Percentiles rank a stretch among this genome's conserved stretches.
These are phyloP conservation scores for Chrysopogon serrulatus DNA, from an alignment of 176 grass and related monocot genomes.

Conservation along the genomic window DNA sequence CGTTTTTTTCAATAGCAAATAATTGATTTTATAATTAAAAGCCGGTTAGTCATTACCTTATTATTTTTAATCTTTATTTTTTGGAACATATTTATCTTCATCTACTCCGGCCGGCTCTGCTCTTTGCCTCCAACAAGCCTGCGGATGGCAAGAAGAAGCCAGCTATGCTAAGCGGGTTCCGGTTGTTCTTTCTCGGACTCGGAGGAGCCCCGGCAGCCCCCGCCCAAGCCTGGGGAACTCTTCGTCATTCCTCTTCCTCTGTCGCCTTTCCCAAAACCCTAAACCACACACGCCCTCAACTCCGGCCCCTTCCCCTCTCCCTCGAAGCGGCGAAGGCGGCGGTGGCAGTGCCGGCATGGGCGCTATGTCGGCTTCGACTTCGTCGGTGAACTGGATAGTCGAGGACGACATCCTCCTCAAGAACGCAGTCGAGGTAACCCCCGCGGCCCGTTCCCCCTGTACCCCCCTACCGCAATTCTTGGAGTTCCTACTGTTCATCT, in stretches of 20 bases:
- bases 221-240: not conserved
- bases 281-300: conserved; percentile 20
- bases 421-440: conserved; percentile 68
- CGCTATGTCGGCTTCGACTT: conserved; percentile 41
- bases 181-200: no score
- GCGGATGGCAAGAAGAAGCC: no score
- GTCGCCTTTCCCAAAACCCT: conserved; percentile 27
- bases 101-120: no score
- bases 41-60: no score
- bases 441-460: not conserved
- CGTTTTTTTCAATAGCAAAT: no score
- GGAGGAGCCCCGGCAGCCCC: not conserved
- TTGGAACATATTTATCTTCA: no score
- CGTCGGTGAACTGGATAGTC: conserved; percentile 51
- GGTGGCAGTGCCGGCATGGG: conserved; percentile 38
- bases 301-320: not conserved
- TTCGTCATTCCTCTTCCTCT: not conserved
- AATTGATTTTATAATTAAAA: no score
- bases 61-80: no score
- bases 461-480: not conserved
- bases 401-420: conserved; percentile 81
- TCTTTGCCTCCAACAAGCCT: no score
- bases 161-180: no score
- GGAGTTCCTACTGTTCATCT: not conserved
- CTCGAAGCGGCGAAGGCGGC: not conserved